Conservation (phyloP, 2,329 filamentous ascomycete genomes). For the Rutstroemia sp. region DNA sequence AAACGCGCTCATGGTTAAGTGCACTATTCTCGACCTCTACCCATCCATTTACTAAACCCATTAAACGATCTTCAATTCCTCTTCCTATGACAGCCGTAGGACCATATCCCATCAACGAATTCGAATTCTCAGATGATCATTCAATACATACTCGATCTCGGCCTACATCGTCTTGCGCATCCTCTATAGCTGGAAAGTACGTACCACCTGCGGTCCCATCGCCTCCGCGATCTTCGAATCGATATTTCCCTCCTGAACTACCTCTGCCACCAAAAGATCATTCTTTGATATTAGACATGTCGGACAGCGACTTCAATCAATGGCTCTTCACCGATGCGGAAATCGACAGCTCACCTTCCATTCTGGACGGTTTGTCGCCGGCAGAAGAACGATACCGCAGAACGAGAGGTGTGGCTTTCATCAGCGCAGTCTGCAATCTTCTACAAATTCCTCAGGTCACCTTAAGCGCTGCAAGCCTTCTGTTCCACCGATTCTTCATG, state of each 20-base stretch:
- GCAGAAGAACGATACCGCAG: constrained; percentile 73
- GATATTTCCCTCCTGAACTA: constrained; percentile 43
- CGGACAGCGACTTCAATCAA: constrained; percentile 48
- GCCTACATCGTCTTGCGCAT: constrained; percentile 1
- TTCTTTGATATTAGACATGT: constrained; percentile 11
- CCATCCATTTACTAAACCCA: too few species aligned
- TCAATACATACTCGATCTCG: constrained; percentile 6
- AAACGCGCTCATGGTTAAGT: too few species aligned
- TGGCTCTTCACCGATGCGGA: constrained; percentile 89
- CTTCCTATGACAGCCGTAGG: constrained; percentile 9
- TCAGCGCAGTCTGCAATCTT: constrained; percentile 87
- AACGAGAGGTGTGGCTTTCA: constrained; percentile 93
- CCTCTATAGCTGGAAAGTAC: constrained; percentile 38
- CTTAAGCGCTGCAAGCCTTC: constrained; percentile 83
- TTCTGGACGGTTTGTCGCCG: constrained; percentile 70
- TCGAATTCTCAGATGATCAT: constrained; percentile 4
- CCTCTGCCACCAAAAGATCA: constrained; percentile 7
- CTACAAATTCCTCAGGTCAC: constrained; percentile 89
- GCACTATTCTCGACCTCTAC: too few species aligned
- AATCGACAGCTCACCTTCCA: constrained; percentile 72
- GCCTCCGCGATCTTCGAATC: constrained; percentile 48
- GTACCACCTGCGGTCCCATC: constrained; percentile 56
- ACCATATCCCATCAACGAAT: constrained; percentile 1
- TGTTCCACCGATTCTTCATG: constrained; percentile 96
- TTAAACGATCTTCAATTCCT: not conserved